phyloP scores from a whole-genome alignment of 805 yeast species.

The Barnettozyma wickerhamii region DNA sequence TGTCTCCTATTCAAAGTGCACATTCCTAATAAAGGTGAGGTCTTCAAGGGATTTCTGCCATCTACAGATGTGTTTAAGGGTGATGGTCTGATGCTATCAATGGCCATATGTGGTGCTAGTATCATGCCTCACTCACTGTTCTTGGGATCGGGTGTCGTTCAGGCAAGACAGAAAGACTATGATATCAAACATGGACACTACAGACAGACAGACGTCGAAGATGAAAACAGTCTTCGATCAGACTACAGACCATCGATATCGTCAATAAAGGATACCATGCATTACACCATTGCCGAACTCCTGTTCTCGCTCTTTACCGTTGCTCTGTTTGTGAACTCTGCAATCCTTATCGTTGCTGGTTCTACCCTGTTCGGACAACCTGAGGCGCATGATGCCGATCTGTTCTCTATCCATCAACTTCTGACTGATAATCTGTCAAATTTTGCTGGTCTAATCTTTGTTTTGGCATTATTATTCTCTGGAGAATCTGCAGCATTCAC shows the following conservation, averaged over 20 bases:
- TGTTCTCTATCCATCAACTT: conserved; percentile 73
- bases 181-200: conserved; percentile 67
- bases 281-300: conserved; percentile 77
- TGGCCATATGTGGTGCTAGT: conserved; percentile 90
- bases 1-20: conserved; percentile 73
- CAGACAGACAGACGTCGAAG: conserved; percentile 27
- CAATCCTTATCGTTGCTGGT: conserved; percentile 90
- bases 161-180: conserved; percentile 74
- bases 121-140: conserved; percentile 93
- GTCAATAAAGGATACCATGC: conserved; percentile 78
- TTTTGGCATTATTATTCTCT: conserved; percentile 75
- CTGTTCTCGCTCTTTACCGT: conserved; percentile 81
- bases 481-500: conserved; percentile 95
- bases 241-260: conserved; percentile 73
- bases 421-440: conserved; percentile 59
- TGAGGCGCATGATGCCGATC: conserved; percentile 62
- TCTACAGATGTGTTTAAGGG: conserved; percentile 44
- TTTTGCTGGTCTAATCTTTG: conserved; percentile 79
- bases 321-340: conserved; percentile 85
- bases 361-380: conserved; percentile 61
- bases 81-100: conserved; percentile 70
- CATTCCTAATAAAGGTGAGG: conserved; percentile 44
- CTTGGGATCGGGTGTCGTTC: conserved; percentile 85
- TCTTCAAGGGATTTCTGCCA: conserved; percentile 67
- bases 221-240: conserved; percentile 21